Percentiles rank a stretch among this genome's conserved stretches.
Evolutionary conservation across 768 basidiomycete genomes (phyloP).

Genomic region (Psilocybe tampanensis): DNA sequence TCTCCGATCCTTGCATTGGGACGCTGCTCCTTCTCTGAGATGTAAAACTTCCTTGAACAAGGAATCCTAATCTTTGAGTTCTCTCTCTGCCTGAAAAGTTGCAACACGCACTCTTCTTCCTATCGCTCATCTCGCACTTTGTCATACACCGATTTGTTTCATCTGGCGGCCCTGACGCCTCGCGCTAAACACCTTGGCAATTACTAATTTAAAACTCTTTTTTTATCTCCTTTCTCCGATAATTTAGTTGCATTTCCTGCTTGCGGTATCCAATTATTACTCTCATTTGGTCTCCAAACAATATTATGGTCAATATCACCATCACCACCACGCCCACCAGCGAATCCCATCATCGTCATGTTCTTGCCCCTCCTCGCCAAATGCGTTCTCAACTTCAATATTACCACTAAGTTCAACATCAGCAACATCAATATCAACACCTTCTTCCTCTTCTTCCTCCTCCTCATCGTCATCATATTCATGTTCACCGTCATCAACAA

Average conservation of each 20-base stretch:
- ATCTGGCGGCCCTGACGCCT: slow-evolving; percentile 9
- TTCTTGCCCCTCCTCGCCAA: slow-evolving; percentile 12
- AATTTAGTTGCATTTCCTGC: slow-evolving; percentile 66
- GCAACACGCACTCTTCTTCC: not conserved
- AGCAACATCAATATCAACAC: no score
- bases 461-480: no score
- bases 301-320: slow-evolving; percentile 37
- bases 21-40: no score
- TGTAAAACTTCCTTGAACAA: no score
- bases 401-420: not conserved
- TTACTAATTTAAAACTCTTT: not conserved
- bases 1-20: no score
- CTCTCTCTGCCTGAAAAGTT: no score
- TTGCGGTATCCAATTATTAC: slow-evolving; percentile 71
- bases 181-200: not conserved
- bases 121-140: slow-evolving; percentile 2
- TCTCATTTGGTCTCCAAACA: slow-evolving; percentile 40
- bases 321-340: slow-evolving; percentile 20
- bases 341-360: slow-evolving; percentile 18
- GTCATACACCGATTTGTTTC: not conserved
- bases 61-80: no score
- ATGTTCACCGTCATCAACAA: slow-evolving; percentile 19
- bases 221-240: slow-evolving; percentile 26
- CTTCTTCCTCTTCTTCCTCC: slow-evolving; percentile 11
- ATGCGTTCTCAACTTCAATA: not conserved